phyloP scores from a whole-genome alignment of 1,284 basidiomycete genomes.

The Inonotus hispidus region DNA sequence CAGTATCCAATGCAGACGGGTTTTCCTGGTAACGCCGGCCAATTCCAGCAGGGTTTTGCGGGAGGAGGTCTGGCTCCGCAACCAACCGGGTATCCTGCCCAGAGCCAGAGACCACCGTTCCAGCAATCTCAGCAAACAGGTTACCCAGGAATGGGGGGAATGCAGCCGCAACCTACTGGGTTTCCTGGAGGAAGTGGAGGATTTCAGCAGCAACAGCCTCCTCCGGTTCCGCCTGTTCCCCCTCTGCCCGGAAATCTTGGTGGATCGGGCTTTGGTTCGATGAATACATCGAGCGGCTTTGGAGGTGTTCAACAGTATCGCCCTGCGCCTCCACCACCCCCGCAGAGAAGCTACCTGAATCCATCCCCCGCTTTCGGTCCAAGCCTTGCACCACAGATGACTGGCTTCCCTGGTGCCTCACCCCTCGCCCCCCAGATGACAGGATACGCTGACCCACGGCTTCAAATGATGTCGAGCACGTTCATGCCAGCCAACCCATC shows the following conservation, averaged over 20 bases:
- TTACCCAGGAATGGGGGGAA: conserved; percentile 30
- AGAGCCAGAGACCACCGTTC: conserved; percentile 30
- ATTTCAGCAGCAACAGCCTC: conserved; percentile 47
- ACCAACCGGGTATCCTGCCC: conserved; percentile 36
- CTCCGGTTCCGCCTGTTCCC: conserved; percentile 54
- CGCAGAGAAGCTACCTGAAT: conserved; percentile 46
- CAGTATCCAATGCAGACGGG: conserved; percentile 59
- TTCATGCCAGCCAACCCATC: conserved; percentile 78
- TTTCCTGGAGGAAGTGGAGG: conserved; percentile 39
- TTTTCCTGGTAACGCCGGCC: conserved; percentile 39
- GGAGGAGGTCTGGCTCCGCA: conserved; percentile 36
- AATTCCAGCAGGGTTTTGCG: conserved; percentile 28
- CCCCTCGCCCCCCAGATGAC: conserved; percentile 75
- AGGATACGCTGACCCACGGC: conserved; percentile 78
- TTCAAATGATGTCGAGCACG: conserved; percentile 79
- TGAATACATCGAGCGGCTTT: conserved; percentile 28
- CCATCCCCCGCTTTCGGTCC: conserved; percentile 36
- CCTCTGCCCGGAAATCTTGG: conserved; percentile 55
- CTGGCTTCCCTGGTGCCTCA: conserved; percentile 47
- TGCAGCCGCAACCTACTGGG: conserved; percentile 27
- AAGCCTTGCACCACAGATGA: conserved; percentile 47
- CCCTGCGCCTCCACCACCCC: conserved; percentile 30
- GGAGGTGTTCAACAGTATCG: conserved; percentile 30
- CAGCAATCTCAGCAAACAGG: conserved; percentile 43
- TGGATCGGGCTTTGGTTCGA: conserved; percentile 36